Percentiles rank a stretch among this genome's conserved stretches.
phyloP scores from a whole-genome alignment of 2,329 filamentous ascomycete species.

The Blastomyces parvus region DNA sequence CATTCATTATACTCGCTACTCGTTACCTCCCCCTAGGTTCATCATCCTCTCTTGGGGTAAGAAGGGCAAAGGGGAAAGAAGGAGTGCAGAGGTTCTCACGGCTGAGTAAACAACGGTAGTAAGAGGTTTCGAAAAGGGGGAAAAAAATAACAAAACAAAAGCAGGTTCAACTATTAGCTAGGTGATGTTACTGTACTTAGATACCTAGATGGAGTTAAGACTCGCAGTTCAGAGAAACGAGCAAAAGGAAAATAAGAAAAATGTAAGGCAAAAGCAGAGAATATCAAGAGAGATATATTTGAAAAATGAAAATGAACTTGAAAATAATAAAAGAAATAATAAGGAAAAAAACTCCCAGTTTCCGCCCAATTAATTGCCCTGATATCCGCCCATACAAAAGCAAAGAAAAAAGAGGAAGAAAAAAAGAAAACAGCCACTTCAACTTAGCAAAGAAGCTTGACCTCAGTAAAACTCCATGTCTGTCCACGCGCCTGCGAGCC shows the following conservation, averaged over 20 bases:
- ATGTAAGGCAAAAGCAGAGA: neutral
- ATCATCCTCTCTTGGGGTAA: too few relatives aligned
- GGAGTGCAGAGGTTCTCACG: neutral
- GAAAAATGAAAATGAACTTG: neutral
- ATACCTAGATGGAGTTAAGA: neutral
- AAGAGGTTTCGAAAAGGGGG: conserved; percentile 6
- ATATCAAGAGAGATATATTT: neutral
- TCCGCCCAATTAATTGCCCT: neutral
- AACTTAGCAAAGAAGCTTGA: neutral
- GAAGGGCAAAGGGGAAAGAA: neutral
- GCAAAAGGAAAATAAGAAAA: too few relatives aligned
- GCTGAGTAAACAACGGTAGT: neutral
- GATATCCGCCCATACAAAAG: neutral
- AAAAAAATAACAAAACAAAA: conserved; percentile 12
- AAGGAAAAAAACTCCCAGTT: neutral
- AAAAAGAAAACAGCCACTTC: neutral
- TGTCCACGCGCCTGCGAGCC: neutral
- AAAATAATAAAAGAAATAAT: neutral
- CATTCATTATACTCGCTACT: neutral
- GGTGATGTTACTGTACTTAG: neutral
- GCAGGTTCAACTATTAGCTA: neutral
- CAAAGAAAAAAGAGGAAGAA: neutral
- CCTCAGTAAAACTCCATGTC: neutral
- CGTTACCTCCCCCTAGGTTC: too few relatives aligned
- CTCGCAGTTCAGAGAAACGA: neutral